Conservation (phyloP, 78 protist genomes). For the Anaeramoeba flamelloides region DNA sequence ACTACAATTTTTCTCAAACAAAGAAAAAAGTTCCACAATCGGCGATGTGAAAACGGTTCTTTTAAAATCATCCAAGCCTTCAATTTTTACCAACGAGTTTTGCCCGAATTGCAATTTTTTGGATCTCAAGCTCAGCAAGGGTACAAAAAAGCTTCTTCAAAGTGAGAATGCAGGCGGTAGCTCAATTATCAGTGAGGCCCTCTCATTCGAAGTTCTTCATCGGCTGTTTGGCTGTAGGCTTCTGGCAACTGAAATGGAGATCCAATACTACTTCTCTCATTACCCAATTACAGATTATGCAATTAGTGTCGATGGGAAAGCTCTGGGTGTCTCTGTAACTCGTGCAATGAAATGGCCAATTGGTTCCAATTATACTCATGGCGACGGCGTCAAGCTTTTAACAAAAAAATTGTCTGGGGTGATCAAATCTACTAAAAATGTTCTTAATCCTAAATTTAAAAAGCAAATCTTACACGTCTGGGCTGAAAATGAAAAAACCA, state of each 20-base stretch:
- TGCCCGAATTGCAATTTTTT: too few relatives aligned
- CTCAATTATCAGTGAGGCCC: constrained; percentile 6
- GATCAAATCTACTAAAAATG: neutral
- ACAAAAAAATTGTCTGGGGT: constrained; percentile 6
- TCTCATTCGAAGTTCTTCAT: constrained; percentile 14
- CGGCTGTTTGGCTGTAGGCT: constrained; percentile 3
- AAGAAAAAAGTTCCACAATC: too few relatives aligned
- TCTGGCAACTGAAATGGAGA: constrained; percentile 10
- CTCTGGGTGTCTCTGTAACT: constrained; percentile 13
- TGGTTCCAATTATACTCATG: neutral
- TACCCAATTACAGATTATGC: constrained; percentile 6
- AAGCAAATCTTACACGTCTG: constrained; percentile 9
- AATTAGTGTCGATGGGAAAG: neutral
- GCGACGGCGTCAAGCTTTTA: neutral
- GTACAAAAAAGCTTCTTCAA: too few relatives aligned
- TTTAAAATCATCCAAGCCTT: too few relatives aligned
- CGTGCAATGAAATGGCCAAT: neutral
- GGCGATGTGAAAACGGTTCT: too few relatives aligned
- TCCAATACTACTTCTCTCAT: neutral
- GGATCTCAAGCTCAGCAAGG: too few relatives aligned
- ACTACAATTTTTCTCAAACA: too few relatives aligned
- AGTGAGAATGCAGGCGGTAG: constrained; percentile 17
- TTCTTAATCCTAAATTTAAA: neutral
- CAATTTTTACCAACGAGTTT: too few relatives aligned
- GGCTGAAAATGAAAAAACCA: neutral